phyloP scores from a whole-genome alignment of 176 grass and related monocot species.

The Zea mays region DNA sequence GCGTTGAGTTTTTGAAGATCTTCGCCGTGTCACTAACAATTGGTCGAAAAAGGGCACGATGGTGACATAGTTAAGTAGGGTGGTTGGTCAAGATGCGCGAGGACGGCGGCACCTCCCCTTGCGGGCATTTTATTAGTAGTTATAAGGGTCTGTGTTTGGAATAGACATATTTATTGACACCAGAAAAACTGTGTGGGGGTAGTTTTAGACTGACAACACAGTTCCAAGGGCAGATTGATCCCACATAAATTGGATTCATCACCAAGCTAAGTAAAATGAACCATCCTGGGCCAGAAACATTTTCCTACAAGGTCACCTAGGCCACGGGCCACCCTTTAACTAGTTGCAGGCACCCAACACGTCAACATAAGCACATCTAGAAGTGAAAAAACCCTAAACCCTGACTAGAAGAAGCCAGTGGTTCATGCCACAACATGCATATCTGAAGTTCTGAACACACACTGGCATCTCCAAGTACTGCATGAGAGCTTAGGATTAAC shows the following conservation, averaged over 20 bases:
- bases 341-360: background rate
- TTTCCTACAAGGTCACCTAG: background rate
- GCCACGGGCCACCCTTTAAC: background rate
- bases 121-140: too few species aligned
- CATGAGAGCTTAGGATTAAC: background rate
- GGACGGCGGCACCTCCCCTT: too few species aligned
- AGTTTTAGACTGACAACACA: background rate
- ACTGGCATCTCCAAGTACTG: background rate
- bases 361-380: background rate
- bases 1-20: background rate
- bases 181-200: background rate
- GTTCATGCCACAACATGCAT: background rate
- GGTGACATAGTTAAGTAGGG: background rate
- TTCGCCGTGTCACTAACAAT: background rate
- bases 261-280: background rate
- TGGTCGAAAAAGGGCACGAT: too few species aligned
- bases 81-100: background rate
- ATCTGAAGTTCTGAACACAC: background rate
- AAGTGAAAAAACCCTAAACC: background rate
- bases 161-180: background rate
- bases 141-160: background rate
- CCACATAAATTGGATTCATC: background rate
- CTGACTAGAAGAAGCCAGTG: background rate
- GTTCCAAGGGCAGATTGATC: background rate
- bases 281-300: background rate